phyloP scores from a whole-genome alignment of 2,329 filamentous ascomycete genomes.

The Penicillium oxalicum region DNA sequence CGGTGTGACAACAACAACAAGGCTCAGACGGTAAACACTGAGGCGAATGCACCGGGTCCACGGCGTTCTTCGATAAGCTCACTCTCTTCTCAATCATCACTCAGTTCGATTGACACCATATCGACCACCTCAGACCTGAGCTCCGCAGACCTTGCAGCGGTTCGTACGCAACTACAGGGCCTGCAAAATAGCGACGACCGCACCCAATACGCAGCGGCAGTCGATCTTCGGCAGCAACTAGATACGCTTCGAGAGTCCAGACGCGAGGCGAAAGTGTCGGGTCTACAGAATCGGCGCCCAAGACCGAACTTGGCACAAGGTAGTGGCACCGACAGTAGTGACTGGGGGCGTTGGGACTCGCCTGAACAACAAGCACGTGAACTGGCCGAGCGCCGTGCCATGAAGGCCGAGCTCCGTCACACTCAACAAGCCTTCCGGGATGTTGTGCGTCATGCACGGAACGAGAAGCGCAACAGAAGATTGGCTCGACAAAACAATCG shows the following conservation, averaged over 20 bases:
- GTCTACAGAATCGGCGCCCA: slow-evolving; percentile 19
- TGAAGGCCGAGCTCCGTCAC: slow-evolving; percentile 35
- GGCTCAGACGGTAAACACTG: slow-evolving; percentile 1
- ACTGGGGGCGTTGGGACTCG: slow-evolving; percentile 35
- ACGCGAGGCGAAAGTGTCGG: slow-evolving; percentile 23
- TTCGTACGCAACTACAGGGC: slow-evolving; percentile 32
- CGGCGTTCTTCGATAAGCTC: slow-evolving; percentile 29
- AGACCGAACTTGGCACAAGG: slow-evolving; percentile 13
- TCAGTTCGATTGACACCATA: slow-evolving; percentile 34
- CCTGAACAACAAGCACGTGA: slow-evolving; percentile 29
- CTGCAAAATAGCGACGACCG: slow-evolving; percentile 33
- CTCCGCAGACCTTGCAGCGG: slow-evolving; percentile 30
- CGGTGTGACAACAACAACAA: not conserved
- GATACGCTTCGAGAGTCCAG: slow-evolving; percentile 30
- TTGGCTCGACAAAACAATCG: slow-evolving; percentile 19
- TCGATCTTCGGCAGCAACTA: slow-evolving; percentile 33
- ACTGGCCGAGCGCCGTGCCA: slow-evolving; percentile 23
- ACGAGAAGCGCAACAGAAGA: slow-evolving; percentile 30
- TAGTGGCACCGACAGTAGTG: slow-evolving; percentile 12
- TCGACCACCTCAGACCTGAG: slow-evolving; percentile 34
- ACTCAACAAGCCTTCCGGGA: slow-evolving; percentile 35
- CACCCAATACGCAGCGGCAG: slow-evolving; percentile 31
- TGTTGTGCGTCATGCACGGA: slow-evolving; percentile 30
- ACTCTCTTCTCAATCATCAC: slow-evolving; percentile 28
- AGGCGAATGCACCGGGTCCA: slow-evolving; percentile 9